Base-by-base conservation (phyloP, 2,329 filamentous ascomycete genomes). In the Elsinoe batatas region DNA sequence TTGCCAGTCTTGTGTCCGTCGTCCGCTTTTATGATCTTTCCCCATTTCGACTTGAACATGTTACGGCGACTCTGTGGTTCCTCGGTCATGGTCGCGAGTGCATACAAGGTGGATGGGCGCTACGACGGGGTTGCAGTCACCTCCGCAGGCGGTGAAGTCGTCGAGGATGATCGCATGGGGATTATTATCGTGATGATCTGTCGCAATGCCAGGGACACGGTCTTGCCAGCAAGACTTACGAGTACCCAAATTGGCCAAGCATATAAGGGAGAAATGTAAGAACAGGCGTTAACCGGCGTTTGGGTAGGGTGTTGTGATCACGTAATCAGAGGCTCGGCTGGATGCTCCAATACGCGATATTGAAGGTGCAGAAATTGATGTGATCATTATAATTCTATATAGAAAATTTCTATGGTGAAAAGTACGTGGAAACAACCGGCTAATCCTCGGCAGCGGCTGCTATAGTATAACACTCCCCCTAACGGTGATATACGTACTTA, bases 1-100 rank as follows among this genome's bases (percentile, higher is more conserved):
- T 71, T 67, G 58, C 59, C 44, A 33, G 57, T 46, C 11, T 56
- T 61, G 63, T 64, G 42, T 58, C 57, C 61, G 64, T 66, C 54
- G 58, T 58, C 43, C 61, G 35, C 69, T 40, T 74, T 67, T 12
- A 59, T 49, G 12, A 61, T 44, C 50, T 61, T 61, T 40, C 56
- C 57, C 58, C 58, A 61, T 59, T 60, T 61, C 4, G 56, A 57
- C 35, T 47, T 51, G 53, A 55, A 55, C 53, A 55, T 44, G 30
- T 55, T 22, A 13, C 53, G 38, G 22, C 40, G 38, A 33, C 22
- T 20, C 8, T 47, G 42, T 44, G 53, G 38, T 30, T 55, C 53
- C 26, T 55, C 53, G 30, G 49, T 53, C 53, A 55, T 55, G 26
- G 53, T 44, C 22, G 51, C 17, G 53, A 42, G 36, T 38, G 32